Percentiles rank a stretch among this genome's conserved stretches.
Conservation (phyloP, 306 rosid genomes). For the Gleditsia sinensis region DNA sequence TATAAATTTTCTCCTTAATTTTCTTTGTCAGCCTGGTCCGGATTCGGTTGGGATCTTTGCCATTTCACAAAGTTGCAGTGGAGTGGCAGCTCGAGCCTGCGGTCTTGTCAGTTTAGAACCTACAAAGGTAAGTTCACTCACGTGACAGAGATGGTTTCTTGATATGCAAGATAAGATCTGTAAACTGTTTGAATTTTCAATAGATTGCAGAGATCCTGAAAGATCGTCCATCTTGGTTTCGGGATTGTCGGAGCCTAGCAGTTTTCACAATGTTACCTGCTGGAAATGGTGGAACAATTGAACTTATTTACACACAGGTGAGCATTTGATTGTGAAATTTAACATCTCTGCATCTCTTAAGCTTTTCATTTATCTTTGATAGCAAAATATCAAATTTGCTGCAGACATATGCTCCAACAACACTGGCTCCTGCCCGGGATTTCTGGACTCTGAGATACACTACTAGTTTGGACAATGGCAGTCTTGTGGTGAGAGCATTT, state of each 20-base stretch:
- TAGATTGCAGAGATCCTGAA: constrained; percentile 98
- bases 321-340: not conserved
- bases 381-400: constrained; percentile 21
- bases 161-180: not conserved
- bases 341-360: not conserved
- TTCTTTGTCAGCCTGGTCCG: constrained; percentile 94
- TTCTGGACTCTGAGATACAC: constrained; percentile 99
- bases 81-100: constrained; percentile 99
- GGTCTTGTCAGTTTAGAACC: constrained; percentile 98
- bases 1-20: not conserved
- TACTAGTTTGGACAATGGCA: constrained; percentile 78
- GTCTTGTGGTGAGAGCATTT: constrained; percentile 81
- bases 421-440: constrained; percentile 97
- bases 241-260: constrained; percentile 96
- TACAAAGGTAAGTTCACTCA: constrained; percentile 57
- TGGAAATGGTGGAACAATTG: constrained; percentile 93
- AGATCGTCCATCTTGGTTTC: constrained; percentile 98
- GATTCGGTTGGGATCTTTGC: constrained; percentile 99
- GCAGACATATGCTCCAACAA: constrained; percentile 92
- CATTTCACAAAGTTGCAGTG: constrained; percentile 92
- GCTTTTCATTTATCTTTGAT: not conserved
- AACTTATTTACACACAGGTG: constrained; percentile 94
- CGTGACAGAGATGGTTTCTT: constrained; percentile 15
- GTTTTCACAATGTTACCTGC: constrained; percentile 94
- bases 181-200: constrained; percentile 17